Evolutionary conservation across 2,329 filamentous ascomycete species (phyloP), one percentile per base, ranked within the genome.

Genomic region (Karstenula rhodostoma): DNA sequence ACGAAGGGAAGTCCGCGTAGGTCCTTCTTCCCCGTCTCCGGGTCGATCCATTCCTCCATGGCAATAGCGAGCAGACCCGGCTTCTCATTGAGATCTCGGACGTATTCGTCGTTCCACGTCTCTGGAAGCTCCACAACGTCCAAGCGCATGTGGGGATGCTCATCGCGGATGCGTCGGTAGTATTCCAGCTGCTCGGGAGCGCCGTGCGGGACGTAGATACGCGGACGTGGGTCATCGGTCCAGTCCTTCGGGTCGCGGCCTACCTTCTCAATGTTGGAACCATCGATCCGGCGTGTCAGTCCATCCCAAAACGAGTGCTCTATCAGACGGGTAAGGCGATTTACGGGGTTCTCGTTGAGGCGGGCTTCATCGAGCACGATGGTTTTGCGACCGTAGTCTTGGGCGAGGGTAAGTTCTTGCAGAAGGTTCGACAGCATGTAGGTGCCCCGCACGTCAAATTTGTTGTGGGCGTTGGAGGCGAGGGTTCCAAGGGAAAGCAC

Each of bases 361-460:
- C 94, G 90, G 10, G 90, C 90, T 75, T 97, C 93, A 72, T 98
- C 94, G 47, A 99, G 86, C 56, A 97, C 87, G 70, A 98, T 94
- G 73, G 93, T 89, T 78, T 93, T 93, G 62, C 92, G 90, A 60
- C 93, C 93, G 73, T 93, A 94, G 76, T 96, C 91, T 82, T 96
- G 90, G 66, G 95, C 95, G 67, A 98, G 85, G 1, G 91, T 95
- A 67, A 99, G 86, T 80, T 99, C 95, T 79, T 99, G 95, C 43
- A 98, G 85, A 48, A 98, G 87, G 77, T 98, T 99, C 64, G 94
- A 97, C 60, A 99, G 86, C 90, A 96, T 96, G 79, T 99, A 99
- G 33, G 93, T 98, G 71, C 95, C 95, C 66, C 94, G 91, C 63
- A 99, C 87, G 75, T 98, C 94, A 78, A 94, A 93, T 65, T 89